Base-by-base conservation (phyloP, 176 grass and related monocot species). In the Musa troglodytarum region DNA sequence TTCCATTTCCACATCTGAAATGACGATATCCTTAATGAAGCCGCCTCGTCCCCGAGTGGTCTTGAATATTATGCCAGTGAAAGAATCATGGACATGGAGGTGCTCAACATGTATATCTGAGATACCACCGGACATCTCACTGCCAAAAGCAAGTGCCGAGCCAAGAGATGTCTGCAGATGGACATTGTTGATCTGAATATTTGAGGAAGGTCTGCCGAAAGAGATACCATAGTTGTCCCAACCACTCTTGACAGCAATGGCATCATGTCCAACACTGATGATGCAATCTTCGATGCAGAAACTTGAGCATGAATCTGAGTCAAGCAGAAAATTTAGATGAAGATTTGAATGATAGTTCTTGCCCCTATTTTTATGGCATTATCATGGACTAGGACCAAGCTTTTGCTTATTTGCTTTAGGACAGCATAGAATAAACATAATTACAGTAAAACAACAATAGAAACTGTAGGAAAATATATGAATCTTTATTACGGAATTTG, bases 221-320 rank as follows among this genome's bases (percentile, higher is more conserved):
- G 94, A 87, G 78, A 97, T 89, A 20, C 94, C 94, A n/a, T 90
- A 93, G n/a, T 82, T 87, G 56, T 97, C 94, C 94, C 90, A 97
- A 61, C 94, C 94, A 0, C 94, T 97, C 79, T 97, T 97, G 54
- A 97, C 29, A 54, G 90, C 83, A 19, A 97, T 93, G 34, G 94
- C 86, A 16, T 97, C 94, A 75, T 97, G 78, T 26, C 83, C 72
- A 19, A 97, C 94, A 49, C 85, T 82, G 54, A 98, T 85, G 24
- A 28, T 87, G 64, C 88, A 89, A 53, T 93, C 89, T 58, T 93
- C 58, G 17, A 98, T 98, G 70, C 78, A 82, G 13, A 98, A n/a
- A 63, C 87, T 91, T 8, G 91, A 87, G 84, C 88, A 89, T 54
- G 95, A 98, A 85, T 98, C 95, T 98, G 84, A 49, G 77, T 25